These are phyloP conservation scores for Naematelia aurantialba DNA, from an alignment of 768 basidiomycete species.

Conservation along the genomic window DNA sequence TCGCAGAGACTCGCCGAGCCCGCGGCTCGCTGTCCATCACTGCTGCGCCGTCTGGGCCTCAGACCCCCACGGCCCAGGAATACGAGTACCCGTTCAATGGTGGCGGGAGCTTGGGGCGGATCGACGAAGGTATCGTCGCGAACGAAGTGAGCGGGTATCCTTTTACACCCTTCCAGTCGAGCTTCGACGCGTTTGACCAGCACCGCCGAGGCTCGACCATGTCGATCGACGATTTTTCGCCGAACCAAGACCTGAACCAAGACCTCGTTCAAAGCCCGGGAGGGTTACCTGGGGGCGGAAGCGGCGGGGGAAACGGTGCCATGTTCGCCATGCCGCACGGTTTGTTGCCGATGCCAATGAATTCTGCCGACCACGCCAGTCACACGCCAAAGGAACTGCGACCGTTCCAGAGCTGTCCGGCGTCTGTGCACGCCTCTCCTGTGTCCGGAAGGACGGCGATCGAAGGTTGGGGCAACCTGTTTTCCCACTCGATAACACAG, in stretches of 20 bases:
- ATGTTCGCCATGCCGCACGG: neutral
- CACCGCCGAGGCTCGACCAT: neutral
- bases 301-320: neutral
- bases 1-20: conserved; percentile 20
- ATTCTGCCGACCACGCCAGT: neutral
- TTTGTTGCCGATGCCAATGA: conserved; percentile 1
- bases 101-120: neutral
- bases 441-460: neutral
- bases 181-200: neutral
- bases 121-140: conserved; percentile 2
- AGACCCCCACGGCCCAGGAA: neutral
- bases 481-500: neutral
- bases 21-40: conserved; percentile 13
- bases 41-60: neutral
- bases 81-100: neutral
- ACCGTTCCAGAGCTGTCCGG: conserved; percentile 13
- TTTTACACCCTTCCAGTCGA: conserved; percentile 4
- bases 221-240: neutral
- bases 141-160: neutral
- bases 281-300: too few relatives aligned
- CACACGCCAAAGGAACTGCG: neutral
- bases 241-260: neutral
- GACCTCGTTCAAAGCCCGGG: neutral
- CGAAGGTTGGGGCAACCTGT: neutral
- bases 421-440: conserved; percentile 16